A percentile compares a stretch with the other conserved stretches of the same genome.
phyloP scores from a whole-genome alignment of 2,329 filamentous ascomycete genomes.

The Paecilomyces sp. region DNA sequence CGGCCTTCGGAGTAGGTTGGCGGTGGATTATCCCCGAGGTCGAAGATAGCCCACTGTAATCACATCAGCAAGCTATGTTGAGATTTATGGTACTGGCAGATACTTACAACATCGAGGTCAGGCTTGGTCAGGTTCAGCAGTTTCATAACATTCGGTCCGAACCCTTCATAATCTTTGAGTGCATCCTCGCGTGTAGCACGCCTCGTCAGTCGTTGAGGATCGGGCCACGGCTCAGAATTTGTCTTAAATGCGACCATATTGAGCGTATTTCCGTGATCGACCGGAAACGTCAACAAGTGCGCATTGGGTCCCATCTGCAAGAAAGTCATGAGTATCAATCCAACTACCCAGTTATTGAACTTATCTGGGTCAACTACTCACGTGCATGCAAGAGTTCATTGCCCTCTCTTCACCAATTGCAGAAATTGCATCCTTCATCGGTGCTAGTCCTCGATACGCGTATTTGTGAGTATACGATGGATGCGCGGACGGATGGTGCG shows the following conservation, averaged over 20 bases:
- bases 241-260: constrained; percentile 39
- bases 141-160: background rate
- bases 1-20: constrained; percentile 27
- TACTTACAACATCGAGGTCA: constrained; percentile 18
- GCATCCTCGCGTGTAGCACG: constrained; percentile 5
- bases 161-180: background rate
- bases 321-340: background rate
- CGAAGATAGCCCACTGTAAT: constrained; percentile 35
- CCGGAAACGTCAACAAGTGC: constrained; percentile 44
- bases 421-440: constrained; percentile 40
- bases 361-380: constrained; percentile 2
- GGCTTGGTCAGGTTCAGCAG: constrained; percentile 16
- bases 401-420: constrained; percentile 42
- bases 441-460: constrained; percentile 45
- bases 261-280: constrained; percentile 40
- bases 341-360: background rate
- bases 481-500: constrained; percentile 32
- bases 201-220: constrained; percentile 12
- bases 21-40: constrained; percentile 30
- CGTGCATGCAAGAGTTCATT: constrained; percentile 24
- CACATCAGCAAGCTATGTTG: constrained; percentile 5
- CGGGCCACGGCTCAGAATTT: constrained; percentile 16
- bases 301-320: constrained; percentile 31
- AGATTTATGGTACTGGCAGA: background rate
- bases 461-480: constrained; percentile 47